Evolutionary conservation across 371 early-diverging fungal genomes (phyloP).

Genomic region (Mucor plumbeus): DNA sequence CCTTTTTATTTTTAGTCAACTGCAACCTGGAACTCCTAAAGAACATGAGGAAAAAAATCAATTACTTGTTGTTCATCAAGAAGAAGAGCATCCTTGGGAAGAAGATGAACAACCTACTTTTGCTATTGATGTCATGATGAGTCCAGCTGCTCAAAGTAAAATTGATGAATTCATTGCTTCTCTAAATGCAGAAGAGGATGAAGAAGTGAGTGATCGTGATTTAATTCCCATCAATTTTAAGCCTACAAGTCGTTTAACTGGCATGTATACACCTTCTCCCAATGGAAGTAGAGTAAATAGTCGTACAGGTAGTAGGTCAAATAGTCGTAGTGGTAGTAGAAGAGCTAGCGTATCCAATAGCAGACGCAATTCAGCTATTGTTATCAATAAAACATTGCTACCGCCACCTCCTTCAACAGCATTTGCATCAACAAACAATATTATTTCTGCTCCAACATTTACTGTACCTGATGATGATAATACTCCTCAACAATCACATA

Average conservation of each 20-base stretch:
- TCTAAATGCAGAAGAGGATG: conserved; percentile 10
- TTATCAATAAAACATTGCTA: background rate
- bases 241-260: conserved; percentile 30
- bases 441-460: background rate
- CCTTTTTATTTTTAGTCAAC: conserved; percentile 5
- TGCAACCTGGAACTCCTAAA: conserved; percentile 3
- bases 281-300: conserved; percentile 9
- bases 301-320: conserved; percentile 13
- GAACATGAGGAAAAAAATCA: background rate
- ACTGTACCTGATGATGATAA: background rate
- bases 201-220: conserved; percentile 41
- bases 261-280: conserved; percentile 28
- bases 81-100: conserved; percentile 3
- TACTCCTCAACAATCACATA: conserved; percentile 15
- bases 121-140: conserved; percentile 24
- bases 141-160: conserved; percentile 15
- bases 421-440: background rate
- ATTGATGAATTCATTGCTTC: conserved; percentile 27
- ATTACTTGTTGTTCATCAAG: background rate
- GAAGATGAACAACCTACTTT: conserved; percentile 5
- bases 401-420: background rate
- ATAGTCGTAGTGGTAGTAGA: conserved; percentile 13
- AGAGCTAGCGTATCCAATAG: conserved; percentile 14
- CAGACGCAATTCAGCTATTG: conserved; percentile 22
- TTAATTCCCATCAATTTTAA: conserved; percentile 44